Percentiles rank a stretch among this genome's conserved stretches.
phyloP scores from a whole-genome alignment of 1,139 yeast genomes.

The Debaryomyces nepalensis region DNA sequence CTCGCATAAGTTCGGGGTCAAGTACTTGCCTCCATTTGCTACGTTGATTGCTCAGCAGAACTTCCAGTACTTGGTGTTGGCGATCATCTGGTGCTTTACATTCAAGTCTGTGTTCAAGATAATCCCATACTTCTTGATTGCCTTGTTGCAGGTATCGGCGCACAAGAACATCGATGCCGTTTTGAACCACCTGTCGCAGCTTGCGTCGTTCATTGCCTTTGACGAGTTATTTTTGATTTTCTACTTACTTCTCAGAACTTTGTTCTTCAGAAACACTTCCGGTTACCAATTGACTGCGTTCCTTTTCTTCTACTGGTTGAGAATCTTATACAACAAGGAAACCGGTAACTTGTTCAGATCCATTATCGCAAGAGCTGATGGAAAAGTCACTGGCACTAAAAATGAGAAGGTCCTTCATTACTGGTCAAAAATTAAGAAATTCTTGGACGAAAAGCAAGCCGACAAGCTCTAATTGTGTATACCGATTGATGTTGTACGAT shows the following conservation, averaged over 20 bases:
- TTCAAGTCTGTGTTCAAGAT: slow-evolving; percentile 69
- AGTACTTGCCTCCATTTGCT: slow-evolving; percentile 56
- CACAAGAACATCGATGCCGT: slow-evolving; percentile 47
- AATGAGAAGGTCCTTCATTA: slow-evolving; percentile 49
- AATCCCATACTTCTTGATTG: slow-evolving; percentile 59
- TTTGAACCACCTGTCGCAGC: slow-evolving; percentile 37
- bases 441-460: slow-evolving; percentile 38
- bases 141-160: slow-evolving; percentile 58
- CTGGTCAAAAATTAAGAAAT: slow-evolving; percentile 48
- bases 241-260: slow-evolving; percentile 60
- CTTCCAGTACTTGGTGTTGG: slow-evolving; percentile 64
- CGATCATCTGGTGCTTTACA: slow-evolving; percentile 62
- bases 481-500: not conserved
- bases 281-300: slow-evolving; percentile 68
- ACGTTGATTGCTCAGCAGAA: slow-evolving; percentile 69
- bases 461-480: not conserved
- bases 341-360: slow-evolving; percentile 50
- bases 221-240: slow-evolving; percentile 61
- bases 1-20: slow-evolving; percentile 59
- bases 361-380: slow-evolving; percentile 49
- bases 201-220: slow-evolving; percentile 60
- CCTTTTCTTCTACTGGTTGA: slow-evolving; percentile 67
- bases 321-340: slow-evolving; percentile 58
- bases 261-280: slow-evolving; percentile 65
- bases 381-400: slow-evolving; percentile 42